Base-by-base conservation (phyloP, 257 asterid genomes). In the Catharanthus roseus region DNA sequence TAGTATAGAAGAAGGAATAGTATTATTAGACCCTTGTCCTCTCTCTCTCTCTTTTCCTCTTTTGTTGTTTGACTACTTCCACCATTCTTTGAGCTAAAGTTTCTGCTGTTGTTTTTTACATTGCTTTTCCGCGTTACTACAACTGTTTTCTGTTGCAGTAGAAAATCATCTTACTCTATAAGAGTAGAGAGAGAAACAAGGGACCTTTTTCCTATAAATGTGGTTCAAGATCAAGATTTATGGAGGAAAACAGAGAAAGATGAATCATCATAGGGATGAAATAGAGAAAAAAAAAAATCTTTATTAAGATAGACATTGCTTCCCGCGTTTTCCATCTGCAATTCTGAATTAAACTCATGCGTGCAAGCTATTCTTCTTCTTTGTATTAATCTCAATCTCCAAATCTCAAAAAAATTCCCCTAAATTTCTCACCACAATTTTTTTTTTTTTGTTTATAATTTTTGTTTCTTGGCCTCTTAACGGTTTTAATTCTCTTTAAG, bases 291-390 rank as follows among this genome's bases (percentile, higher is more conserved):
- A 9, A 42, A 9, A 42, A 9, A 68, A 60, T n/a, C n/a, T n/a
- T n/a, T n/a, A n/a, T n/a, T n/a, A n/a, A n/a, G n/a, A 81, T 73
- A 79, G 83, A 77, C 77, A 74, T 91, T 87, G 95, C 96, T 89
- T 91, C 89, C 97, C 85, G 91, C 90, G 83, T 89, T 76, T 79
- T 70, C 84, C 88, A 79, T 79, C 73, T 75, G 70, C 81, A 72
- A 77, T 73, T 56, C 42, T 51, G 53, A 80, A 79, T 81, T 60
- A 78, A n/a, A 82, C 67, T 76, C 65, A 87, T 86, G 97, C 97
- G 97, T 91, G 92, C 96, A 91, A 91, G 97, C 85, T 74, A 86
- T 87, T 82, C 72, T 82, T 38, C 42, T 3, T 38, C 8, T 8
- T 38, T 77, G 55, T 79, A 60, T 68, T 79, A 55, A 65, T 31